Percentiles rank a stretch among this genome's conserved stretches.
phyloP scores from a whole-genome alignment of 345 rosid genomes.

The Populus deltoides region DNA sequence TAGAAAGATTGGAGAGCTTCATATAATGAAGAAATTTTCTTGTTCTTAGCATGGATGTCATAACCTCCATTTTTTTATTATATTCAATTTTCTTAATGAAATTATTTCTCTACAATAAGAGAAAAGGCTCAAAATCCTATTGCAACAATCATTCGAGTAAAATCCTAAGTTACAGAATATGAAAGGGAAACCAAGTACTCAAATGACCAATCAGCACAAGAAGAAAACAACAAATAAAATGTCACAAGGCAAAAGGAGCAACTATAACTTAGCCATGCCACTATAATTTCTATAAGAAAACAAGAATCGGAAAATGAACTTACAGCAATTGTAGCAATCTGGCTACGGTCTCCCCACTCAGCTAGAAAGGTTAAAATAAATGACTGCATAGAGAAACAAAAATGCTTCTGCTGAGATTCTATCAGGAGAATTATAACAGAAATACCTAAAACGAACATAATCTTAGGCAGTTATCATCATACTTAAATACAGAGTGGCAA shows the following conservation, averaged over 20 bases:
- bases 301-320: slow-evolving; percentile 28
- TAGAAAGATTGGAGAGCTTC: no score
- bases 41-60: not conserved
- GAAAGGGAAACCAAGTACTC: not conserved
- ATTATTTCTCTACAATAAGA: not conserved
- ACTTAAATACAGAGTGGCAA: not conserved
- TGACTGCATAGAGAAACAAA: slow-evolving; percentile 48
- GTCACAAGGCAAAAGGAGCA: not conserved
- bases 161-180: not conserved
- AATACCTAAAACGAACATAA: not conserved
- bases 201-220: not conserved
- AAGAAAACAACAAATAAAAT: not conserved
- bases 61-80: not conserved
- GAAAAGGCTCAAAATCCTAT: not conserved
- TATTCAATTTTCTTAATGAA: not conserved
- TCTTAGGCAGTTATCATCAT: not conserved
- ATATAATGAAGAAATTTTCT: not conserved
- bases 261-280: not conserved
- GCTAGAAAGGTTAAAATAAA: slow-evolving; percentile 92
- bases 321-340: slow-evolving; percentile 99
- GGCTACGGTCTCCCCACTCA: slow-evolving; percentile 99
- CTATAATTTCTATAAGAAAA: not conserved
- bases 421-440: not conserved
- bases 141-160: not conserved
- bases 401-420: not conserved